These are phyloP conservation scores for Psophocarpus tetragonolobus DNA, from an alignment of 306 rosid species.

Conservation along the genomic window DNA sequence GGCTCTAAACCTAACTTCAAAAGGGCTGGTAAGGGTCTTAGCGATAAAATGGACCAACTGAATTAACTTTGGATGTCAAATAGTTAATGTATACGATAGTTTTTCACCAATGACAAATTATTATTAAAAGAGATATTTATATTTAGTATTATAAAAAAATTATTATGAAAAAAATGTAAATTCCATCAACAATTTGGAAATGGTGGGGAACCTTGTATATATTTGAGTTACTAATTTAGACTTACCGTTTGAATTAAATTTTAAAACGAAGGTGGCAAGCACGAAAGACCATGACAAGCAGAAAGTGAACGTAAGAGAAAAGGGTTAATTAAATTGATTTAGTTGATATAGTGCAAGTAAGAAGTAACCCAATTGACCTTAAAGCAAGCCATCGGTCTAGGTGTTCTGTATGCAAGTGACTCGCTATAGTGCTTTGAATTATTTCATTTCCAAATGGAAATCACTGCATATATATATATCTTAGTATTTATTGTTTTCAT, in stretches of 20 bases:
- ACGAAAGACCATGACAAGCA: slow-evolving; percentile 40
- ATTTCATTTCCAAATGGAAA: background rate
- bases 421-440: background rate
- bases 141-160: too few species aligned
- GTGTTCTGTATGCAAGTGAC: slow-evolving; percentile 25
- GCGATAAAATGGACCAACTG: background rate
- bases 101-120: too few species aligned
- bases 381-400: slow-evolving; percentile 31
- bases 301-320: background rate
- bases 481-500: background rate
- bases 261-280: slow-evolving; percentile 11
- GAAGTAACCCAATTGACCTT: slow-evolving; percentile 30
- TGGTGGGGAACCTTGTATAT: background rate
- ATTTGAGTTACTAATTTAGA: background rate
- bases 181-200: too few species aligned
- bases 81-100: background rate
- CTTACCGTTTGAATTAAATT: background rate
- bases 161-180: background rate
- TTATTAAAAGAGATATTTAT: too few species aligned
- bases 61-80: background rate
- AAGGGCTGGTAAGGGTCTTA: background rate
- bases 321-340: slow-evolving; percentile 14
- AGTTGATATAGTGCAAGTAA: slow-evolving; percentile 37
- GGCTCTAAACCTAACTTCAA: slow-evolving; percentile 49
- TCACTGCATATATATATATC: background rate